Evolutionary conservation across 768 basidiomycete species (phyloP), one percentile per base, ranked within the genome.

Genomic region (Hygrocybe coccinea): DNA sequence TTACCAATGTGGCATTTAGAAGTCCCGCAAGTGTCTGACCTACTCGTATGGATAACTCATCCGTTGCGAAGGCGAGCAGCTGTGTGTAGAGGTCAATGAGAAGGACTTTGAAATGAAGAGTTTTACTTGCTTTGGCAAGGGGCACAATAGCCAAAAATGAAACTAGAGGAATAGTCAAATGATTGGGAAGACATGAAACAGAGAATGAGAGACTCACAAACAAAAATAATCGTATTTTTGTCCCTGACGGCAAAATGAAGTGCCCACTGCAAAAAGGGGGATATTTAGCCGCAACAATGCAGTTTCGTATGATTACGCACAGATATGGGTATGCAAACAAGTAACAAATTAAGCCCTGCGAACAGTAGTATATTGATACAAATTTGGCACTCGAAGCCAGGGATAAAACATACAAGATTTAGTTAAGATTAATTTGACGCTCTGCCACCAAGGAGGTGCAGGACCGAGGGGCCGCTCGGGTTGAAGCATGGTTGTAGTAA

Each of bases 1-100:
- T 59, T 60, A 90, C 87, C 60, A 91, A 73, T 12, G 91, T 94
- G 19, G 91, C 91, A 70, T 93, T 94, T 54, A 94, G 67, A 2
- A 94, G 77, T 37, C 91, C 91, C 2, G 90, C 89, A 10, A 91
- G 71, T 1, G 90, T 90, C 67, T 89, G 86, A 1, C 91, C 91
- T 1, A 92, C 84, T 29, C 90, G 83, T 54, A 91, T 64, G 2
- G 91, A 88, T 15, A 94, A 60, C 59, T 94, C 89, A 56, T 94
- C 91, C 0, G 91, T 94, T 1, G 89, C 89, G 64, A 91, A 92
- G 1, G 85, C 86, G 2, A 93, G 76, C 4, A 92, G 70, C 86
- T 89, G 38, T 39, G 41, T 6, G 15, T n/a, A n/a, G 7, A 8
- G 14, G 33, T 11, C 2, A 37, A 17, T 37, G 51, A 36, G 7